phyloP scores from a whole-genome alignment of 2,329 filamentous ascomycete genomes.

The Clonostachys chloroleuca region DNA sequence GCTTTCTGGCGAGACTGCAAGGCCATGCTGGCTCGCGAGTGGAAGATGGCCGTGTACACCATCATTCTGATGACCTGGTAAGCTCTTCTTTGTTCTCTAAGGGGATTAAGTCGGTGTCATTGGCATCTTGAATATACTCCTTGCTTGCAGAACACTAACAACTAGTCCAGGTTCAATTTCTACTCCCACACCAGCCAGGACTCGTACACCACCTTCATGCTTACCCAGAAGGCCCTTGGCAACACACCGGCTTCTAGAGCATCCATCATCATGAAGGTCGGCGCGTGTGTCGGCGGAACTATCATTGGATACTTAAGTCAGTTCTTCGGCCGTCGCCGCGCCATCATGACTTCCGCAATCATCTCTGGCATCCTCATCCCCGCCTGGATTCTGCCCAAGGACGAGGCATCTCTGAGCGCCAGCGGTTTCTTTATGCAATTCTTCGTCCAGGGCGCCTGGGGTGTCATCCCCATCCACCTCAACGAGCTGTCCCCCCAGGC shows the following conservation, averaged over 20 bases:
- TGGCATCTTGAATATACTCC: not conserved
- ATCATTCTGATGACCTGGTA: slow-evolving; percentile 71
- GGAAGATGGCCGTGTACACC: slow-evolving; percentile 75
- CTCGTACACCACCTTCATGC: slow-evolving; percentile 78
- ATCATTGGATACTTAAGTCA: slow-evolving; percentile 73
- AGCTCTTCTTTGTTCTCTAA: slow-evolving; percentile 71
- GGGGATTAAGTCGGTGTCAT: slow-evolving; percentile 15
- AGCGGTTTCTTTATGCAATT: slow-evolving; percentile 68
- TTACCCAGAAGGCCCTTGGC: slow-evolving; percentile 63
- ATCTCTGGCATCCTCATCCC: slow-evolving; percentile 61
- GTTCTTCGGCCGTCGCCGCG: slow-evolving; percentile 67
- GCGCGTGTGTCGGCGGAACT: slow-evolving; percentile 69
- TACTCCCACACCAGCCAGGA: slow-evolving; percentile 80
- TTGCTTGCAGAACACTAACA: slow-evolving; percentile 28
- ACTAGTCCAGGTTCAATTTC: slow-evolving; percentile 45
- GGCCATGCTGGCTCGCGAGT: slow-evolving; percentile 64
- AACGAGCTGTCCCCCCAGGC: slow-evolving; percentile 69
- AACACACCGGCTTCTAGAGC: slow-evolving; percentile 64
- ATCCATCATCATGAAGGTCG: slow-evolving; percentile 77
- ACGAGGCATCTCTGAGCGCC: slow-evolving; percentile 54
- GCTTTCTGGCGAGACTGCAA: slow-evolving; percentile 68
- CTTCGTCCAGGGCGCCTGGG: slow-evolving; percentile 63
- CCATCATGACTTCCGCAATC: slow-evolving; percentile 58
- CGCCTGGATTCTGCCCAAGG: slow-evolving; percentile 65
- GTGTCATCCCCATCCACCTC: slow-evolving; percentile 67